A percentile compares a stretch with the other conserved stretches of the same genome.
Conservation (phyloP, 2,329 filamentous ascomycete genomes). For the Fusarium decemcellulare region DNA sequence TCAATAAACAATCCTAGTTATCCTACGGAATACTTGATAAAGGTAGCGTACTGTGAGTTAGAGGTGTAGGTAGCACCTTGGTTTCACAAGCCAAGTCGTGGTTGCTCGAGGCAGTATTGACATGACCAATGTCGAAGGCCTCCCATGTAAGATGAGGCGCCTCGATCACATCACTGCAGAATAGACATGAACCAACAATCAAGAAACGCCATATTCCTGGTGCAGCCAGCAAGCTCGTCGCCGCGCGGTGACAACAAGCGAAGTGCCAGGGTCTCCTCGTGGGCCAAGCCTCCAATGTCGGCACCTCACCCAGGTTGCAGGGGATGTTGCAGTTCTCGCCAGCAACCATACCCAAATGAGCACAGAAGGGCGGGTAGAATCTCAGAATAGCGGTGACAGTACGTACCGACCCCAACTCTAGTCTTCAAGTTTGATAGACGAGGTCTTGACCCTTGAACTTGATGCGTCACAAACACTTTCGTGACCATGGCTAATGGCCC, state of each 20-base stretch:
- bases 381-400: conserved; percentile 40
- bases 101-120: neutral
- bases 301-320: neutral
- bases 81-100: too few species aligned
- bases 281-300: conserved; percentile 2
- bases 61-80: too few species aligned
- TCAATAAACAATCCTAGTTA: neutral
- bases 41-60: too few species aligned
- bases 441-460: neutral
- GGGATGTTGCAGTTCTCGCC: neutral
- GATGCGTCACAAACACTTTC: neutral
- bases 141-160: too few species aligned
- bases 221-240: too few species aligned
- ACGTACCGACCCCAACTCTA: conserved; percentile 23
- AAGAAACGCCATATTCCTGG: too few species aligned
- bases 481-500: neutral
- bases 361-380: neutral
- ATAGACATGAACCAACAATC: neutral
- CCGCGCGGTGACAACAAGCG: too few species aligned
- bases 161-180: neutral
- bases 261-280: too few species aligned
- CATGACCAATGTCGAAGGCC: neutral
- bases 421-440: neutral
- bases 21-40: too few species aligned
- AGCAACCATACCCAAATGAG: neutral